phyloP scores from a whole-genome alignment of 495 filamentous ascomycete genomes.

The Penicillium lagena region DNA sequence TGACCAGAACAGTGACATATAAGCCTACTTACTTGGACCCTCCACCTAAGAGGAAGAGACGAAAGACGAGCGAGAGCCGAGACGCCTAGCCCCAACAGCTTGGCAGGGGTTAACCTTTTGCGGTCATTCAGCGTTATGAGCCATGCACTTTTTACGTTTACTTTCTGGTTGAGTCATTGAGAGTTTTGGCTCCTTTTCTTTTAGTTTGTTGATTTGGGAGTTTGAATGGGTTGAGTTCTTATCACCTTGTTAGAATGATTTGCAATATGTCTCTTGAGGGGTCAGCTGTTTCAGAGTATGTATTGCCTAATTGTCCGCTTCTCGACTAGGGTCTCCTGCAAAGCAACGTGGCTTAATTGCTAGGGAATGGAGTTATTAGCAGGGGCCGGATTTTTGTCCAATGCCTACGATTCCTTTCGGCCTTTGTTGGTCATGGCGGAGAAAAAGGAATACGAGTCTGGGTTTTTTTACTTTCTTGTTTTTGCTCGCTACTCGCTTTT shows the following conservation, averaged over 20 bases:
- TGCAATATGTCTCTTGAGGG: not conserved
- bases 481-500: not conserved
- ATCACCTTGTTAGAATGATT: not conserved
- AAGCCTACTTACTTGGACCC: constrained; percentile 34
- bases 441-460: not conserved
- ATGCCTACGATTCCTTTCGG: not conserved
- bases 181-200: not conserved
- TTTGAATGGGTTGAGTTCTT: not conserved
- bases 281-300: not conserved
- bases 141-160: no score
- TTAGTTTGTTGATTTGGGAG: not conserved
- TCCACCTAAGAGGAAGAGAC: constrained; percentile 36
- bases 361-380: not conserved
- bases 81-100: constrained; percentile 1
- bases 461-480: no score
- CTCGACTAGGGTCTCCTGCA: not conserved
- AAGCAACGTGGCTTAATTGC: not conserved
- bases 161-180: not conserved
- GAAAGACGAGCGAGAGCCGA: constrained; percentile 16
- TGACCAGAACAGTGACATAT: constrained; percentile 44
- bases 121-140: no score
- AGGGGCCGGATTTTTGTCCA: not conserved
- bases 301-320: not conserved
- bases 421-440: not conserved
- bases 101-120: no score